Evolutionary conservation across 2,329 filamentous ascomycete species (phyloP).

Genomic region (Pseudocercospora cruenta): DNA sequence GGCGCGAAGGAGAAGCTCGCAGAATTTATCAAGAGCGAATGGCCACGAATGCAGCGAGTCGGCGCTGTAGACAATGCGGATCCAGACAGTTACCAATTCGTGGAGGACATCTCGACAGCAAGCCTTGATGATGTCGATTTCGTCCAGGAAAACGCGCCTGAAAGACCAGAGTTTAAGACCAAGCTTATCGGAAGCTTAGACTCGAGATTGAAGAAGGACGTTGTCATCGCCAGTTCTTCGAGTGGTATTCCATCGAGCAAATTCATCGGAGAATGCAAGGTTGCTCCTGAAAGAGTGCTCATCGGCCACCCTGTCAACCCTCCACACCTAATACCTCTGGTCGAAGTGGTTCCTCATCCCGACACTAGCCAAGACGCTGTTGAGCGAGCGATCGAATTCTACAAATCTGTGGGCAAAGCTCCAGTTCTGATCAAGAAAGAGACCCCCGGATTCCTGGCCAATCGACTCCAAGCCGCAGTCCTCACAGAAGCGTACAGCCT

Average conservation of each 20-base stretch:
- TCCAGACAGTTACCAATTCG: constrained; percentile 28
- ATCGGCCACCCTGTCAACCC: constrained; percentile 56
- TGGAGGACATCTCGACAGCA: constrained; percentile 22
- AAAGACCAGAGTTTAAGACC: constrained; percentile 46
- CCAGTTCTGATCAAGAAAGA: constrained; percentile 48
- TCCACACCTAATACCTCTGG: constrained; percentile 53
- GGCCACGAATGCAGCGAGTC: constrained; percentile 27
- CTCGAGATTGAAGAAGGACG: constrained; percentile 33
- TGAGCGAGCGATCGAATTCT: constrained; percentile 43
- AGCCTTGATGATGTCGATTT: constrained; percentile 37
- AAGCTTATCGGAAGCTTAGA: constrained; percentile 44
- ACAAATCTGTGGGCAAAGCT: constrained; percentile 46
- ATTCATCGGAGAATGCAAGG: constrained; percentile 25
- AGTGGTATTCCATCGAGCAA: constrained; percentile 17
- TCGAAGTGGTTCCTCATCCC: constrained; percentile 49
- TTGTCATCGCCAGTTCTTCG: constrained; percentile 43
- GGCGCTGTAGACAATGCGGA: constrained; percentile 21
- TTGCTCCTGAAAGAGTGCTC: constrained; percentile 42
- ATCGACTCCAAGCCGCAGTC: constrained; percentile 50
- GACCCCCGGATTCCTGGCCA: constrained; percentile 49
- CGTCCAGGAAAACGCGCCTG: constrained; percentile 43
- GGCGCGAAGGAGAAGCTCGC: constrained; percentile 40
- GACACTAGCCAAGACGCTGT: constrained; percentile 36
- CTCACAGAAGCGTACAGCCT: constrained; percentile 44
- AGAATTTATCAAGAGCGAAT: constrained; percentile 29